Percentiles rank a stretch among this genome's conserved stretches.
Evolutionary conservation across 1,284 basidiomycete genomes (phyloP).

Genomic region (Ganoderma sinense): DNA sequence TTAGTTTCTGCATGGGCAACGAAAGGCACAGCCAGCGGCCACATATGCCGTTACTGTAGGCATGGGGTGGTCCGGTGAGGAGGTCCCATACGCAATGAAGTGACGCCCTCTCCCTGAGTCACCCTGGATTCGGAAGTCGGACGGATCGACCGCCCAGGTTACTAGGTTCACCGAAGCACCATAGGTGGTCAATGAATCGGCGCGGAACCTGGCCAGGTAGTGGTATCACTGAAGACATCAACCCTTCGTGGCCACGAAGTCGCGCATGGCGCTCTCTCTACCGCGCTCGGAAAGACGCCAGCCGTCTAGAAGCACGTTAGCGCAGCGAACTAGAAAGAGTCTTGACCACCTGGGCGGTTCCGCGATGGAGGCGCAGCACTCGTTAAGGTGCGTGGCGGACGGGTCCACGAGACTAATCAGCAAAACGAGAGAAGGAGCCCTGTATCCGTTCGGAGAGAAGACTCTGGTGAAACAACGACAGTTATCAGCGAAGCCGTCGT

Average conservation of each 20-base stretch:
- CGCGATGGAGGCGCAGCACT: conserved; percentile 53
- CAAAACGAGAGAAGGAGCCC: conserved; percentile 57
- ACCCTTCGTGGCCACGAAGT: conserved; percentile 39
- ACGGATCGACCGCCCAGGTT: conserved; percentile 43
- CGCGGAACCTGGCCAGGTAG: conserved; percentile 55
- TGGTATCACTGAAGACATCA: conserved; percentile 53
- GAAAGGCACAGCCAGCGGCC: no score
- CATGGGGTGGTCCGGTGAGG: no score
- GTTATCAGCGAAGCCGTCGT: not conserved
- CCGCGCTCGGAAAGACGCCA: conserved; percentile 63
- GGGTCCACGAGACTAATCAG: conserved; percentile 54
- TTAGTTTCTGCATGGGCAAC: no score
- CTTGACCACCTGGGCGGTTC: conserved; percentile 33
- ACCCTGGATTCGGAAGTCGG: not conserved
- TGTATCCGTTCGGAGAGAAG: conserved; percentile 26
- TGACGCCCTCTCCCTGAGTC: not conserved
- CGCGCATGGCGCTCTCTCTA: conserved; percentile 53
- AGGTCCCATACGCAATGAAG: no score
- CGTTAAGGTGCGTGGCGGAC: conserved; percentile 53
- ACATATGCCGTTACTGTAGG: no score
- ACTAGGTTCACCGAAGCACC: conserved; percentile 51
- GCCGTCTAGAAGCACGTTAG: conserved; percentile 54
- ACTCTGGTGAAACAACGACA: not conserved
- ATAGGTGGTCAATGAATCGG: conserved; percentile 44
- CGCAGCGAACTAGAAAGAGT: conserved; percentile 47